These are phyloP conservation scores for Gastrolobium villosum DNA, from an alignment of 306 rosid genomes.

Conservation along the genomic window DNA sequence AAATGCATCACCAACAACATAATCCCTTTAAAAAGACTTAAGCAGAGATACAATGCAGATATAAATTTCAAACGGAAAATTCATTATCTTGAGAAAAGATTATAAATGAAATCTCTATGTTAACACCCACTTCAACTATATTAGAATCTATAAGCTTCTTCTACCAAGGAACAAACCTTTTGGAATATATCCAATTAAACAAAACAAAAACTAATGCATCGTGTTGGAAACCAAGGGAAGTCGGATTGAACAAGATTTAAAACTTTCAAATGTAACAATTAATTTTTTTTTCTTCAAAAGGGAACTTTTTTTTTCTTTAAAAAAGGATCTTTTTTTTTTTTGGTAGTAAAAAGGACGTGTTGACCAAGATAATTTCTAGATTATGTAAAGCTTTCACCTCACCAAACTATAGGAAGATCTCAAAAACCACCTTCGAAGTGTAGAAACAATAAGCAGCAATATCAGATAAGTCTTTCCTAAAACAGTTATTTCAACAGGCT, in stretches of 20 bases:
- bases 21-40: slow-evolving; percentile 42
- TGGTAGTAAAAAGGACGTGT: background rate
- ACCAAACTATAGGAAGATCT: background rate
- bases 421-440: slow-evolving; percentile 13
- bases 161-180: background rate
- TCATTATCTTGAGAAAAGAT: background rate
- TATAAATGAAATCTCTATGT: background rate
- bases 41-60: slow-evolving; percentile 20
- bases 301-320: background rate
- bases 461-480: background rate
- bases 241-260: background rate
- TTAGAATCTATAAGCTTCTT: background rate
- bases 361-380: background rate
- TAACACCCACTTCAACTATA: background rate
- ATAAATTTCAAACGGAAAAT: background rate
- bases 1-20: slow-evolving; percentile 48
- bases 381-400: slow-evolving; percentile 1
- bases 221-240: slow-evolving; percentile 11
- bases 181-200: slow-evolving; percentile 8
- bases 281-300: background rate
- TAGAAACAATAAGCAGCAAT: background rate
- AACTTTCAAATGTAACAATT: background rate
- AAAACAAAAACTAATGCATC: background rate
- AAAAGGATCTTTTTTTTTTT: background rate
- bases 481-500: background rate